Conservation (phyloP, 495 filamentous ascomycete species). For the Daldinia childiae region DNA sequence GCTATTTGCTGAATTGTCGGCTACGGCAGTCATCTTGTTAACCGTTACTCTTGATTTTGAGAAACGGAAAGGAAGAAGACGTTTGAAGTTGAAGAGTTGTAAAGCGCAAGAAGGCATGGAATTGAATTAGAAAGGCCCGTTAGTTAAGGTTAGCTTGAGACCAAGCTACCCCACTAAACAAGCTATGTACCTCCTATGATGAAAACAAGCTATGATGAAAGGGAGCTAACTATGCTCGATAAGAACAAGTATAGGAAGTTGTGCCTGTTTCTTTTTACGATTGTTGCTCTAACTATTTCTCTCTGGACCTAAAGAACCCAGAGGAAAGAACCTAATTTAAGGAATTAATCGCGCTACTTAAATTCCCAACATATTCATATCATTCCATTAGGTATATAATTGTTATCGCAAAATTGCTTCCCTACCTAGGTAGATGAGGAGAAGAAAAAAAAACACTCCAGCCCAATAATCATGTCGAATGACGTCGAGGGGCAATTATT, state of each 20-base stretch:
- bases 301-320: background rate
- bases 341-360: conserved; percentile 9
- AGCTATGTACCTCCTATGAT: conserved; percentile 12
- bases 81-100: background rate
- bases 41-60: conserved; percentile 19
- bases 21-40: conserved; percentile 48
- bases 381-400: conserved; percentile 11
- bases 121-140: background rate
- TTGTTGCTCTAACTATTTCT: background rate
- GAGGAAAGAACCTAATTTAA: conserved; percentile 1
- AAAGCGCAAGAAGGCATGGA: conserved; percentile 6
- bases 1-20: conserved; percentile 53
- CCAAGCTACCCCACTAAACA: conserved; percentile 37
- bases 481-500: conserved; percentile 41
- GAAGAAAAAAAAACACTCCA: conserved; percentile 24
- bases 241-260: conserved; percentile 4
- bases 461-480: conserved; percentile 36
- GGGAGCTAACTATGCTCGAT: conserved; percentile 32
- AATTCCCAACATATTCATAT: conserved; percentile 3
- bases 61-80: conserved; percentile 1
- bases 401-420: conserved; percentile 17
- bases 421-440: conserved; percentile 35
- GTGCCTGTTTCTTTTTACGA: conserved; percentile 1
- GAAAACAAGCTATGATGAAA: conserved; percentile 4
- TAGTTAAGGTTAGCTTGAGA: conserved; percentile 14